phyloP scores from a whole-genome alignment of 106 monocot genomes.

The Dendrobium officinale region DNA sequence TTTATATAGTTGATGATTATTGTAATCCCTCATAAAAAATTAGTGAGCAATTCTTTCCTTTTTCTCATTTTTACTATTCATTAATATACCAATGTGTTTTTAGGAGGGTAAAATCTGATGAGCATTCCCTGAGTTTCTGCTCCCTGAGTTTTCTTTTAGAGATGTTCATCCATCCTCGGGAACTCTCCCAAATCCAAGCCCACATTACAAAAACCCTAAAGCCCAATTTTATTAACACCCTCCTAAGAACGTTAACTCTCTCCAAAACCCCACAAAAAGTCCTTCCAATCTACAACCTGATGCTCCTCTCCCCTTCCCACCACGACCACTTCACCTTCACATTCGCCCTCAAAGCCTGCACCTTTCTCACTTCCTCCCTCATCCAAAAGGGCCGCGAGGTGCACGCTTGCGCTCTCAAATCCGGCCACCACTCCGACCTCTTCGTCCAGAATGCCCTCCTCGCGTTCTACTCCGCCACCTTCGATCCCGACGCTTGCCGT shows the following conservation, averaged over 20 bases:
- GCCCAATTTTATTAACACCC: constrained; percentile 18
- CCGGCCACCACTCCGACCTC: constrained; percentile 33
- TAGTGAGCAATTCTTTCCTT: no score
- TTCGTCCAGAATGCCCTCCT: constrained; percentile 37
- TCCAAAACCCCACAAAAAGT: constrained; percentile 13
- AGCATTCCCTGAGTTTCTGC: background rate
- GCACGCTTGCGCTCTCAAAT: constrained; percentile 30
- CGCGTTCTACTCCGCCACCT: constrained; percentile 25
- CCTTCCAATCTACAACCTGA: constrained; percentile 22
- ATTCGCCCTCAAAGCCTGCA: constrained; percentile 29
- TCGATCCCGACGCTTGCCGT: constrained; percentile 11
- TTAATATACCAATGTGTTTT: background rate
- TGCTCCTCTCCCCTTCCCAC: constrained; percentile 11
- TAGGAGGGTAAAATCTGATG: background rate
- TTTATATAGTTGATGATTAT: no score
- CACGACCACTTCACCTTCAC: constrained; percentile 33
- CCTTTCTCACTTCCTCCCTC: constrained; percentile 10
- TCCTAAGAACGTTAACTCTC: constrained; percentile 11
- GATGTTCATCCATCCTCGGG: constrained; percentile 3
- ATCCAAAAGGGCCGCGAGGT: constrained; percentile 18
- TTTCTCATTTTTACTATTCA: no score
- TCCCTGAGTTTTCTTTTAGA: background rate
- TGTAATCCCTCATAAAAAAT: no score
- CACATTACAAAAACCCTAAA: constrained; percentile 17
- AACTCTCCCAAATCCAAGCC: constrained; percentile 23